phyloP scores from a whole-genome alignment of 1,139 yeast species.

The Waltiozyma solani region DNA sequence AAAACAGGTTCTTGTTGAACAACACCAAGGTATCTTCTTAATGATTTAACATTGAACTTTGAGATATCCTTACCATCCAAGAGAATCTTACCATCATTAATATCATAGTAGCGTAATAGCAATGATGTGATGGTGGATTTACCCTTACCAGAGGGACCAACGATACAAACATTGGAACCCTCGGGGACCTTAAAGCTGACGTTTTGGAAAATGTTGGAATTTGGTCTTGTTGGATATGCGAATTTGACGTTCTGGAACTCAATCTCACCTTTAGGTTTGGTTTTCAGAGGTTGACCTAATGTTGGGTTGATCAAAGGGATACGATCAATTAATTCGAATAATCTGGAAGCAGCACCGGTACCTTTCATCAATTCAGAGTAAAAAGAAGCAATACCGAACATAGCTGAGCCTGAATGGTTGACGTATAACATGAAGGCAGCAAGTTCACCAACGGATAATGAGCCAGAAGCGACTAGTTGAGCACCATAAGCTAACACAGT shows the following conservation, averaged over 20 bases:
- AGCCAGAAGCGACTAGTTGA: conserved; percentile 58
- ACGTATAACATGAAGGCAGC: conserved; percentile 93
- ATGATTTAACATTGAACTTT: conserved; percentile 59
- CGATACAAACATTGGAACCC: conserved; percentile 88
- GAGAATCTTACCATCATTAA: conserved; percentile 50
- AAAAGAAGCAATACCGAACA: conserved; percentile 82
- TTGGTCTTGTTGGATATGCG: conserved; percentile 81
- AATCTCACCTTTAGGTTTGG: conserved; percentile 39
- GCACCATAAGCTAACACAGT: conserved; percentile 78
- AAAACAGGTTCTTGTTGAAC: conserved; percentile 94
- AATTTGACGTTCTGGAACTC: conserved; percentile 59
- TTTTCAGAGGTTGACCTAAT: conserved; percentile 37
- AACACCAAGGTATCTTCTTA: conserved; percentile 69
- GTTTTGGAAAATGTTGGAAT: conserved; percentile 54
- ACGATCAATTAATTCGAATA: conserved; percentile 79
- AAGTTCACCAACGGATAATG: conserved; percentile 76
- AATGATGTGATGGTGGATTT: conserved; percentile 85
- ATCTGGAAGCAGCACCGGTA: conserved; percentile 88
- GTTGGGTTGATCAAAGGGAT: conserved; percentile 59
- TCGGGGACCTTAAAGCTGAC: conserved; percentile 59
- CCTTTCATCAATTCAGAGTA: conserved; percentile 95
- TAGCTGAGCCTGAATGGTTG: conserved; percentile 83
- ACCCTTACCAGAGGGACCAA: conserved; percentile 95
- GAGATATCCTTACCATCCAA: conserved; percentile 65
- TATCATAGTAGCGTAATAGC: conserved; percentile 74